phyloP scores from a whole-genome alignment of 208 protist species.

The Trypanosoma vivax region DNA sequence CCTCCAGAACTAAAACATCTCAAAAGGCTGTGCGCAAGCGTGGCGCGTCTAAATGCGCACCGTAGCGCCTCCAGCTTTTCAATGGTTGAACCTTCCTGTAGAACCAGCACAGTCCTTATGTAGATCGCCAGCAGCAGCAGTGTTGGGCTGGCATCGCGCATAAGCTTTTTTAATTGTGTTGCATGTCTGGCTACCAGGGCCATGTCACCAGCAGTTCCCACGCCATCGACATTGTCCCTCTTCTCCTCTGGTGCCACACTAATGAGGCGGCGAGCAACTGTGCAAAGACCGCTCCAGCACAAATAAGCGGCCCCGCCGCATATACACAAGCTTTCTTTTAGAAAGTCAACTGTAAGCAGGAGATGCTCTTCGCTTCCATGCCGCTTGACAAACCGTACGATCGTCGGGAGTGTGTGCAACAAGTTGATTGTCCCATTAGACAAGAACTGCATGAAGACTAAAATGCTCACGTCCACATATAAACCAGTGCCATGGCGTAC shows the following conservation, averaged over 20 bases:
- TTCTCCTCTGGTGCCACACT: constrained; percentile 23
- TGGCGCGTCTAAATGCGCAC: neutral
- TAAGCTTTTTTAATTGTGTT: no score
- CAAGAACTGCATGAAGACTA: constrained; percentile 70
- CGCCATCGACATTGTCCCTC: neutral
- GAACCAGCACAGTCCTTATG: neutral
- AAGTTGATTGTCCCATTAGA: constrained; percentile 45
- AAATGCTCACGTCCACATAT: constrained; percentile 67
- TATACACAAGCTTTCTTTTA: constrained; percentile 64
- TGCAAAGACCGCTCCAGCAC: constrained; percentile 45
- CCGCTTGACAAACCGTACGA: constrained; percentile 43
- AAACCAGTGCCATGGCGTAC: no score
- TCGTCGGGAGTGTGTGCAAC: constrained; percentile 72
- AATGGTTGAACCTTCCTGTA: neutral
- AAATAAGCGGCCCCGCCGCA: constrained; percentile 57
- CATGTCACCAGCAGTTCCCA: neutral
- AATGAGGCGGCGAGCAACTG: constrained; percentile 29
- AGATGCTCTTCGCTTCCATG: constrained; percentile 28
- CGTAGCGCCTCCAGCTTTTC: neutral
- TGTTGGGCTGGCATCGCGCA: neutral
- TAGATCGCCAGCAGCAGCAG: neutral
- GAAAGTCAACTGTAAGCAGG: constrained; percentile 26
- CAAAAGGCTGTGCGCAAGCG: neutral
- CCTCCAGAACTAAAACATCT: neutral
- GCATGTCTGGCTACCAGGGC: no score